phyloP scores from a whole-genome alignment of 2,329 filamentous ascomycete species.

The Colletotrichum godetiae region DNA sequence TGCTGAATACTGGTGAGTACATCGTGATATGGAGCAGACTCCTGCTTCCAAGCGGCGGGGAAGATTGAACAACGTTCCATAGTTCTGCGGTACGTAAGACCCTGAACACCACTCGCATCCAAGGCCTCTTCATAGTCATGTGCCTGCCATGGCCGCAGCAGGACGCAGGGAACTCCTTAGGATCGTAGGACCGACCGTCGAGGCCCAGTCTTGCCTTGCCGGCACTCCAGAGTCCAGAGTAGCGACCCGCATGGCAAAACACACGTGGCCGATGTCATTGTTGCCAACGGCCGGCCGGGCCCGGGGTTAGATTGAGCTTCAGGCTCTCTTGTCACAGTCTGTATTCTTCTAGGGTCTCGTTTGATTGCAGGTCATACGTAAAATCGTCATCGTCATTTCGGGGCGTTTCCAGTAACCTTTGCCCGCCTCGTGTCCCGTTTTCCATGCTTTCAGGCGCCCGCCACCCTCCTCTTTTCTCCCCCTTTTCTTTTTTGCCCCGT shows the following conservation, averaged over 20 bases:
- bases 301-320: neutral
- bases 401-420: slow-evolving; percentile 22
- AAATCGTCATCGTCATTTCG: slow-evolving; percentile 26
- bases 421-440: slow-evolving; percentile 19
- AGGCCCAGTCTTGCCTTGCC: neutral
- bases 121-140: neutral
- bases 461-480: neutral
- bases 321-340: neutral
- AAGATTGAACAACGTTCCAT: neutral
- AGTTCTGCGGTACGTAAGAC: neutral
- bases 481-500: neutral
- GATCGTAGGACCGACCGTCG: neutral
- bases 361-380: neutral
- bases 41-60: neutral
- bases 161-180: neutral
- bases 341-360: neutral
- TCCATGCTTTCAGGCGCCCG: neutral
- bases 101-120: neutral
- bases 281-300: neutral
- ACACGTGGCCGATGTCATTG: neutral
- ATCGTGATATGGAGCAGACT: neutral
- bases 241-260: neutral
- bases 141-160: neutral
- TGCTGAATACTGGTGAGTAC: neutral
- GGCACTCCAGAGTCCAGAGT: neutral